These are phyloP conservation scores for Buxus sempervirens DNA, from an alignment of 164 flowering plant species.

Conservation along the genomic window DNA sequence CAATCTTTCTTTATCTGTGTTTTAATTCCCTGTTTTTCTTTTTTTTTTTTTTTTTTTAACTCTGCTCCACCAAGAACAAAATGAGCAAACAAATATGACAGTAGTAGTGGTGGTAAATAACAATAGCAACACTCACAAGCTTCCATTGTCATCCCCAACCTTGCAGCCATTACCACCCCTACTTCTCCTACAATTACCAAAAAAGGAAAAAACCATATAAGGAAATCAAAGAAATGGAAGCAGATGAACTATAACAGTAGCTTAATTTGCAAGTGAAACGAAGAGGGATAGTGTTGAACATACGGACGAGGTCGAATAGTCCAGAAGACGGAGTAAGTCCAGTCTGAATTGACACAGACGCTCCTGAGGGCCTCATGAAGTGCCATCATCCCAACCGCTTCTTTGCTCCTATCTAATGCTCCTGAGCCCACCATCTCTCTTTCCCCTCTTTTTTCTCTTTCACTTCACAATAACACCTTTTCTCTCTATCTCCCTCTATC, in stretches of 20 bases:
- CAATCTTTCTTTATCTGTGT: not conserved
- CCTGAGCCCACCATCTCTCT: slow-evolving; percentile 90
- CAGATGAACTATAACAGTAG: not conserved
- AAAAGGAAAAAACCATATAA: slow-evolving; percentile 23
- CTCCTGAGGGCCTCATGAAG: slow-evolving; percentile 96
- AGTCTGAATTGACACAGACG: slow-evolving; percentile 89
- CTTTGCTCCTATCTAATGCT: slow-evolving; percentile 87
- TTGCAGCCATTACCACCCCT: slow-evolving; percentile 98
- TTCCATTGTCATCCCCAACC: slow-evolving; percentile 80
- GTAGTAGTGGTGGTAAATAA: no score
- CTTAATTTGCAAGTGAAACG: not conserved
- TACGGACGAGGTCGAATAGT: slow-evolving; percentile 93
- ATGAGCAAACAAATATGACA: not conserved
- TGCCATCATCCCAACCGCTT: slow-evolving; percentile 99
- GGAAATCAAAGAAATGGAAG: slow-evolving; percentile 14
- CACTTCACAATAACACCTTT: slow-evolving; percentile 11
- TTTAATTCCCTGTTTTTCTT: not conserved
- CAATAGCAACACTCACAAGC: slow-evolving; percentile 55
- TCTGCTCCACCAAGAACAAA: not conserved
- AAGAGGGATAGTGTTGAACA: slow-evolving; percentile 4
- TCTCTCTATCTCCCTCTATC: slow-evolving; percentile 9
- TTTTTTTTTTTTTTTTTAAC: no score
- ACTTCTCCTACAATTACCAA: slow-evolving; percentile 55
- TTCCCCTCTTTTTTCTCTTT: slow-evolving; percentile 28
- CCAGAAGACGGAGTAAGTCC: slow-evolving; percentile 98